Percentiles rank a stretch among this genome's conserved stretches.
These are phyloP conservation scores for Metarhizium album DNA, from an alignment of 2,329 filamentous ascomycete species.

Conservation along the genomic window DNA sequence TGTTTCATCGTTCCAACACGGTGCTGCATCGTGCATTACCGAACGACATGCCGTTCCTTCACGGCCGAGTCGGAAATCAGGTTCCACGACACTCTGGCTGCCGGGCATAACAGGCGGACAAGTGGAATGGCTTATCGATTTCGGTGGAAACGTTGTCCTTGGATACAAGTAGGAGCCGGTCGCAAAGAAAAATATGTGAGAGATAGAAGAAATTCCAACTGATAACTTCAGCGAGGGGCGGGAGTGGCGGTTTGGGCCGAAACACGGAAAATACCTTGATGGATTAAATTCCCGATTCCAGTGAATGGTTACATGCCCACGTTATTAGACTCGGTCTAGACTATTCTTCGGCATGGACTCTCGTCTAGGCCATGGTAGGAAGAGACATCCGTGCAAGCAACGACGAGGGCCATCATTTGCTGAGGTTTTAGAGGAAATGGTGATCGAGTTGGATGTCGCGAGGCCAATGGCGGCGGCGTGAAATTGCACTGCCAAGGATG, in stretches of 20 bases:
- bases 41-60: no score
- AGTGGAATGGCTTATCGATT: not conserved
- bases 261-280: not conserved
- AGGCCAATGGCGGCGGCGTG: not conserved
- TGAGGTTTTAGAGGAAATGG: not conserved
- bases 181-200: no score
- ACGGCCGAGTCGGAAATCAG: no score
- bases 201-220: no score
- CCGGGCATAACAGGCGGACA: no score
- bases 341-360: not conserved
- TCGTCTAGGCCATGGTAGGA: not conserved
- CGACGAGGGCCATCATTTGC: not conserved
- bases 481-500: not conserved
- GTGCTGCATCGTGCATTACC: no score
- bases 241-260: constrained; percentile 3
- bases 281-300: no score
- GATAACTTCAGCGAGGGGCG: not conserved
- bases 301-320: no score
- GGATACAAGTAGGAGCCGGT: no score
- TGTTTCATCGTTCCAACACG: no score
- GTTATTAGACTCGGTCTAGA: not conserved
- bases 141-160: not conserved
- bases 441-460: not conserved
- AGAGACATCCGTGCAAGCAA: not conserved
- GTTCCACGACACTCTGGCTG: no score